Conservation (phyloP, 2,329 filamentous ascomycete species). For the Aureobasidium sp. region DNA sequence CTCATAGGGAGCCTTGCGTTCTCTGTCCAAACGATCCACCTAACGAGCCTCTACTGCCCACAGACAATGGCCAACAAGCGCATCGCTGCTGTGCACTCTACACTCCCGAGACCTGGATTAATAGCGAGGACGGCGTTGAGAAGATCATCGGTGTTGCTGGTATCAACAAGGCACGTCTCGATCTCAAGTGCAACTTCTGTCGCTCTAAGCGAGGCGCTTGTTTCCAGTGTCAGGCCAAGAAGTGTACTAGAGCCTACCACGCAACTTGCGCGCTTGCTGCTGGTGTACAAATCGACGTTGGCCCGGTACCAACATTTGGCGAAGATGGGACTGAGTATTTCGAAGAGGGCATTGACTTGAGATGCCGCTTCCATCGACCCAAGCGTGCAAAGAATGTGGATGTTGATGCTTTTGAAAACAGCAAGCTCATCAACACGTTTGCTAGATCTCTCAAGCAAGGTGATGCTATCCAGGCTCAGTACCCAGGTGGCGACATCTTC, state of each 20-base stretch:
- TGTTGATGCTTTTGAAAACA: constrained; percentile 57
- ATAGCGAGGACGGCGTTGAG: constrained; percentile 57
- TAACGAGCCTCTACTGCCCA: constrained; percentile 72
- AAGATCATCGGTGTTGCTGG: constrained; percentile 68
- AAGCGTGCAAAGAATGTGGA: constrained; percentile 66
- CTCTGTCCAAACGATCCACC: constrained; percentile 87
- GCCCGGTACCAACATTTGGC: constrained; percentile 75
- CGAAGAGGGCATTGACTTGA: constrained; percentile 84
- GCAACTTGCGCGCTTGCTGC: constrained; percentile 89
- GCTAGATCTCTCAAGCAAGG: constrained; percentile 61
- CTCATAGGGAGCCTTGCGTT: constrained; percentile 71
- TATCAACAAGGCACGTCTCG: constrained; percentile 78
- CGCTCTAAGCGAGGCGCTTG: constrained; percentile 91
- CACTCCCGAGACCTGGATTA: constrained; percentile 83
- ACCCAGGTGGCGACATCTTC: constrained; percentile 76
- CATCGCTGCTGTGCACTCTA: constrained; percentile 86
- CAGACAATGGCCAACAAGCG: constrained; percentile 78
- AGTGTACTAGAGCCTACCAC: constrained; percentile 88
- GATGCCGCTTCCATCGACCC: constrained; percentile 85
- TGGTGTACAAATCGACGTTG: constrained; percentile 84
- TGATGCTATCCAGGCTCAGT: constrained; percentile 81
- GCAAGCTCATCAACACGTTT: constrained; percentile 58
- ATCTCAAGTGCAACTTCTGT: constrained; percentile 91
- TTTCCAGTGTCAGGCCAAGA: constrained; percentile 93
- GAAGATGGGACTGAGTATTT: constrained; percentile 91